phyloP scores from a whole-genome alignment of 2,329 filamentous ascomycete genomes.

The Colletotrichum cordylinicola region DNA sequence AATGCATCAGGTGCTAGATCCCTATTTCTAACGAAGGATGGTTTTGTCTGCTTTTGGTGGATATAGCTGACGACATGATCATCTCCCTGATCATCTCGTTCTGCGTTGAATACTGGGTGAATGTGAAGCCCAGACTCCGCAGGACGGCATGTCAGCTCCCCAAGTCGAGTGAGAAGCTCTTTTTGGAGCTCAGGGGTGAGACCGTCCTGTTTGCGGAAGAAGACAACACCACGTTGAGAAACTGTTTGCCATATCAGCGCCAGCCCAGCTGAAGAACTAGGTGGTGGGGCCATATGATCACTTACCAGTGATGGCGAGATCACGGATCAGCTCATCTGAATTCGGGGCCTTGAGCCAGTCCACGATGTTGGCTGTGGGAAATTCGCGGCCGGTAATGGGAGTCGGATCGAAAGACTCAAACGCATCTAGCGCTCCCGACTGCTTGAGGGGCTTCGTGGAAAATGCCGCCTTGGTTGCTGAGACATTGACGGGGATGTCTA shows the following conservation, averaged over 20 bases:
- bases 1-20: constrained; percentile 22
- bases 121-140: constrained; percentile 63
- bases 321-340: constrained; percentile 60
- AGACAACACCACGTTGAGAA: constrained; percentile 68
- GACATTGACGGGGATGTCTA: background rate
- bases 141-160: constrained; percentile 64
- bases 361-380: constrained; percentile 53
- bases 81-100: constrained; percentile 53
- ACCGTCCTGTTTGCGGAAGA: constrained; percentile 65
- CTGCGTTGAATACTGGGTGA: constrained; percentile 61
- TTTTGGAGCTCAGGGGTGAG: constrained; percentile 65
- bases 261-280: background rate
- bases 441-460: constrained; percentile 40
- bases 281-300: background rate
- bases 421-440: constrained; percentile 48
- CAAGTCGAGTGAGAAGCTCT: constrained; percentile 61
- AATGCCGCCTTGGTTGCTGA: constrained; percentile 8
- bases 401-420: constrained; percentile 59
- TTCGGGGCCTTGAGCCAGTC: constrained; percentile 63
- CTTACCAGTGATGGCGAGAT: constrained; percentile 65
- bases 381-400: constrained; percentile 62
- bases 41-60: constrained; percentile 51
- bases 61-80: constrained; percentile 65
- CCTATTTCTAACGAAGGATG: constrained; percentile 43
- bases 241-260: constrained; percentile 42